Conservation (phyloP, 2,329 filamentous ascomycete species). For the Colletotrichum simmondsii region DNA sequence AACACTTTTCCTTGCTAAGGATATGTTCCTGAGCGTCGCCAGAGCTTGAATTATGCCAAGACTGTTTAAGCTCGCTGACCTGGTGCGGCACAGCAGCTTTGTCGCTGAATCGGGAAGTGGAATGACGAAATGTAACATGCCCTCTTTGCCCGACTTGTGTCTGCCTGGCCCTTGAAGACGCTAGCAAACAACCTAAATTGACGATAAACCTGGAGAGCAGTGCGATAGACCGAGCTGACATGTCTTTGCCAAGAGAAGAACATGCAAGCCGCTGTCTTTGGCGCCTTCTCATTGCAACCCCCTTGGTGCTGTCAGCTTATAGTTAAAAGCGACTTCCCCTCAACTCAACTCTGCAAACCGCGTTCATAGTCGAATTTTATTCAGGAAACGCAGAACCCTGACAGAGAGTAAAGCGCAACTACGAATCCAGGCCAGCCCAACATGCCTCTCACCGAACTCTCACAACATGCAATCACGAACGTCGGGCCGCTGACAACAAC, state of each 20-base stretch:
- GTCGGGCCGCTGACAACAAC: slow-evolving; percentile 44
- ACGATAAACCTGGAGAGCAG: too few species aligned
- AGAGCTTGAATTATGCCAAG: too few species aligned
- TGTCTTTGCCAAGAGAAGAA: too few species aligned
- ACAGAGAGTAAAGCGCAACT: not conserved
- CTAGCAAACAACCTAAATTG: not conserved
- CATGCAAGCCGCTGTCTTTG: too few species aligned
- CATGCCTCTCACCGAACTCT: slow-evolving; percentile 39
- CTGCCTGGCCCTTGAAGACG: not conserved
- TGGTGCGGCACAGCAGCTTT: not conserved
- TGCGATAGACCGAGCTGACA: too few species aligned
- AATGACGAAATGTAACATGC: not conserved
- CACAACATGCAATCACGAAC: slow-evolving; percentile 39
- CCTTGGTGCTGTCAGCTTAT: too few species aligned
- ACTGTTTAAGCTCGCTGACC: not conserved
- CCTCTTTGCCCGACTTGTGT: slow-evolving; percentile 11
- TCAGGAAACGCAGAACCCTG: not conserved
- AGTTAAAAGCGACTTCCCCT: too few species aligned
- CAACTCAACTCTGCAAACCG: too few species aligned
- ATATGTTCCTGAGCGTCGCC: not conserved
- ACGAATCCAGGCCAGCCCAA: not conserved
- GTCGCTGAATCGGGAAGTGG: not conserved
- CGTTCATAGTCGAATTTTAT: too few species aligned
- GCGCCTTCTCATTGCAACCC: too few species aligned
- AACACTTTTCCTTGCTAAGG: too few species aligned